Percentiles rank a stretch among this genome's conserved stretches.
Evolutionary conservation across 1,284 basidiomycete species (phyloP).

Genomic region (Rhodofomes roseus): DNA sequence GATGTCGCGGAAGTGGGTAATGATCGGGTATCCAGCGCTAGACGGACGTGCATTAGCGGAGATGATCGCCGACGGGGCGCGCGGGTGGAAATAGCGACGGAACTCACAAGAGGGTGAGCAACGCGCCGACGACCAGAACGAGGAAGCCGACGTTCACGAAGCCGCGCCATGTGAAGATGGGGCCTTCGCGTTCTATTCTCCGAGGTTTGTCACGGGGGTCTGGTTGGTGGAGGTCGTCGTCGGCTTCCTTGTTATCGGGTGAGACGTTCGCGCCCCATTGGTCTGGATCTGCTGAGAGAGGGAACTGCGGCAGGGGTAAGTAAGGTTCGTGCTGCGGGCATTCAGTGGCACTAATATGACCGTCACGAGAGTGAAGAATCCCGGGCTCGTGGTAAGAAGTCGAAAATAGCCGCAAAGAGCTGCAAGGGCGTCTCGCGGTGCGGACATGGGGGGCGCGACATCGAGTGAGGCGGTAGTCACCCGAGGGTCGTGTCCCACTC

Average conservation of each 20-base stretch:
- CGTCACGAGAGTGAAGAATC: background rate
- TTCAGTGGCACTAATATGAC: background rate
- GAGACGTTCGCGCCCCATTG: constrained; percentile 28
- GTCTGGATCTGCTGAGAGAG: constrained; percentile 26
- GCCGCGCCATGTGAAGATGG: constrained; percentile 29
- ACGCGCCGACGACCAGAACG: constrained; percentile 25
- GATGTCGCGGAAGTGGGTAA: constrained; percentile 36
- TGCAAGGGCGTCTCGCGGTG: background rate
- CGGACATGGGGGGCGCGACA: background rate
- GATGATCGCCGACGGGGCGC: background rate
- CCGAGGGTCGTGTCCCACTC: no score
- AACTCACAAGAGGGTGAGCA: constrained; percentile 37
- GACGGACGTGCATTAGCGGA: background rate
- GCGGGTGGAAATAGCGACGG: background rate
- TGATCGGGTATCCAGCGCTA: constrained; percentile 50
- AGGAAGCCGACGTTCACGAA: constrained; percentile 31
- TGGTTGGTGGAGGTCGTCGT: constrained; percentile 33
- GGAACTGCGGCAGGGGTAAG: constrained; percentile 5
- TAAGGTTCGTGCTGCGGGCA: background rate
- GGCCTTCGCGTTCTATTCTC: constrained; percentile 20
- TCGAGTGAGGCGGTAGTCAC: no score
- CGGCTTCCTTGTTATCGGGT: constrained; percentile 29
- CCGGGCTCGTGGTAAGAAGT: background rate
- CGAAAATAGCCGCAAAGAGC: background rate
- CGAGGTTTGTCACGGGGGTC: constrained; percentile 21